Evolutionary conservation across 2,329 filamentous ascomycete species (phyloP), one percentile per base, ranked within the genome.

Genomic region (Aspergillus sp.): DNA sequence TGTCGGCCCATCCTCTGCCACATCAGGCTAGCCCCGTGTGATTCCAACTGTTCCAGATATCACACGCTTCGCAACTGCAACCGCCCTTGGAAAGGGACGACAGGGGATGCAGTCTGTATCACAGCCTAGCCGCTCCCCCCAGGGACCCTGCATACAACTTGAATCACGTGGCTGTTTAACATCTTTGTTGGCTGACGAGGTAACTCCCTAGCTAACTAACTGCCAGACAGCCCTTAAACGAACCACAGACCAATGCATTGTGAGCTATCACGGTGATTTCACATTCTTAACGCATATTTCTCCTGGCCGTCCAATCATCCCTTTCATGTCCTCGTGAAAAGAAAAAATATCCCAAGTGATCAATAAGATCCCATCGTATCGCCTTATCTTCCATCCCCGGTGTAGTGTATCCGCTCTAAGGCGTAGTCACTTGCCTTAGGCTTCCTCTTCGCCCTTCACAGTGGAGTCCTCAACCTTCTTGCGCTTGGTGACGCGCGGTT

Each of bases 391-490:
- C 26, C 8, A 30, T 30, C 10, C 26, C 26, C 5, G 22, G 7
- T 22, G 7, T 6, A 22, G 7, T 22, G 7, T 6, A 22, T 22
- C 22, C 22, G 7, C 22, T 22, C 22, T 7, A 22, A 22, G 22
- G 22, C 22, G 22, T 22, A 30, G 26, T 30, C 26, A 30, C 26
- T 11, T 11, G 8, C 26, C 26, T 8, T 30, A 11, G 26, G 26
- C 26, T n/a, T 19, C 40, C 16, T 19, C 40, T 13, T 49, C 41
- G 17, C 42, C 17, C 20, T 33, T 24, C 5, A 52, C 20, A 9
- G 40, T 26, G 4, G 51, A 40, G 13, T 41, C 19, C 10, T 55
- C 42, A 8, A 36, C 40, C 36, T 46, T 57, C 47, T 53, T 55
- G 32, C 53, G 50, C 24, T 55, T 55, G 3, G 17, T 17, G 9